Evolutionary conservation across 805 yeast species (phyloP).

Genomic region (Candida yuanshanica): DNA sequence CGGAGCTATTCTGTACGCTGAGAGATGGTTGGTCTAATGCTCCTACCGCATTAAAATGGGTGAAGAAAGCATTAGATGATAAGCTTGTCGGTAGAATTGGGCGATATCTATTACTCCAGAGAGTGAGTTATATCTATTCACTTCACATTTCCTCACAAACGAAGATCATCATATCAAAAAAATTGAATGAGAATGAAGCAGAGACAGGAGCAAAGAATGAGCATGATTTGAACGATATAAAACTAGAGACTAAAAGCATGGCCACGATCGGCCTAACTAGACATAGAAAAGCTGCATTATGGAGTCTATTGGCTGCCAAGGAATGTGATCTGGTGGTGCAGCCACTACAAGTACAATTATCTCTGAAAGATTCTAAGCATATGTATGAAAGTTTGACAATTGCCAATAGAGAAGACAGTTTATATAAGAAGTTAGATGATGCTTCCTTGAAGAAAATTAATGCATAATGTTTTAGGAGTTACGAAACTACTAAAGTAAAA

Average conservation of each 20-base stretch:
- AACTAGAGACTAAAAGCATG: constrained; percentile 31
- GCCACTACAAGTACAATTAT: constrained; percentile 25
- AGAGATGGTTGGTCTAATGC: constrained; percentile 38
- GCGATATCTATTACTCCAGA: constrained; percentile 45
- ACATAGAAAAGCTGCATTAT: constrained; percentile 67
- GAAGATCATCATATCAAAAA: constrained; percentile 24
- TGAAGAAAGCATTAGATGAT: constrained; percentile 41
- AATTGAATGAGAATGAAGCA: constrained; percentile 13
- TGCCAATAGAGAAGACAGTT: constrained; percentile 19
- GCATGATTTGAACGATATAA: constrained; percentile 26
- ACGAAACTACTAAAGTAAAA: background rate
- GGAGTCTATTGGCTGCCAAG: constrained; percentile 69
- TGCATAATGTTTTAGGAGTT: background rate
- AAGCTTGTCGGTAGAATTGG: constrained; percentile 42
- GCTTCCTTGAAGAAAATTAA: background rate
- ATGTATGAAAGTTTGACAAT: constrained; percentile 24
- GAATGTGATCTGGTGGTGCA: constrained; percentile 47
- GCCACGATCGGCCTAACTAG: constrained; percentile 52
- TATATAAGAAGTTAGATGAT: constrained; percentile 8
- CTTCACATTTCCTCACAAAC: constrained; percentile 35
- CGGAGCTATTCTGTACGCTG: constrained; percentile 56
- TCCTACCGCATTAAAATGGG: constrained; percentile 37
- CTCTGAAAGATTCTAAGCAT: constrained; percentile 24
- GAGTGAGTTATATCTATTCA: constrained; percentile 48
- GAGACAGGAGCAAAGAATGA: constrained; percentile 8